phyloP scores from a whole-genome alignment of 768 basidiomycete genomes.

The Wakefieldia striispora region DNA sequence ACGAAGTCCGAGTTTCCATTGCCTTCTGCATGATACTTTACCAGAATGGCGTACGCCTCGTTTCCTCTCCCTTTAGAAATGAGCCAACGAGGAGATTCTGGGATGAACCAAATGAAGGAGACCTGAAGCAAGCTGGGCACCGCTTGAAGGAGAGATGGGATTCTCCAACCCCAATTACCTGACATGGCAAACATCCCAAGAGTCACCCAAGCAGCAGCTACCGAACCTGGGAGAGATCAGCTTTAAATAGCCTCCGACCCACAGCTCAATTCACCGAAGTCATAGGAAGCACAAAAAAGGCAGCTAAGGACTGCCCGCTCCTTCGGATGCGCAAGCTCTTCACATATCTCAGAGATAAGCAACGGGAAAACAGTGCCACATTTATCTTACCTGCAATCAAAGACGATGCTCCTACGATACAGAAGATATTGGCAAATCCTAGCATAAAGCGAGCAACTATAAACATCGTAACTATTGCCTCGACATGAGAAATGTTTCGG shows the following conservation, averaged over 20 bases:
- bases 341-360: background rate
- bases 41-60: conserved; percentile 47
- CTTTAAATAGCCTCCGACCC: background rate
- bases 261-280: conserved; percentile 1
- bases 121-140: conserved; percentile 53
- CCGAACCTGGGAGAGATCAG: conserved; percentile 5
- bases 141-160: conserved; percentile 55
- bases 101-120: conserved; percentile 53
- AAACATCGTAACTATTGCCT: conserved; percentile 2
- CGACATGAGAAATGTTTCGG: background rate
- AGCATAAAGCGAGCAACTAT: conserved; percentile 6
- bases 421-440: background rate
- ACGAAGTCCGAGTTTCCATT: conserved; percentile 49
- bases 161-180: conserved; percentile 63
- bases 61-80: conserved; percentile 51
- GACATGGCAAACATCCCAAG: conserved; percentile 62
- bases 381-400: conserved; percentile 4
- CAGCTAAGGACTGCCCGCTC: conserved; percentile 6
- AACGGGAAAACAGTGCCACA: background rate
- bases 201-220: conserved; percentile 47
- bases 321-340: conserved; percentile 18
- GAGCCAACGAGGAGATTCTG: conserved; percentile 66
- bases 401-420: background rate
- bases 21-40: conserved; percentile 61
- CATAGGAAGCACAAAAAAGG: conserved; percentile 1